Evolutionary conservation across 768 basidiomycete genomes (phyloP), one percentile per base, ranked within the genome.

Genomic region (Myochromella boudieri): DNA sequence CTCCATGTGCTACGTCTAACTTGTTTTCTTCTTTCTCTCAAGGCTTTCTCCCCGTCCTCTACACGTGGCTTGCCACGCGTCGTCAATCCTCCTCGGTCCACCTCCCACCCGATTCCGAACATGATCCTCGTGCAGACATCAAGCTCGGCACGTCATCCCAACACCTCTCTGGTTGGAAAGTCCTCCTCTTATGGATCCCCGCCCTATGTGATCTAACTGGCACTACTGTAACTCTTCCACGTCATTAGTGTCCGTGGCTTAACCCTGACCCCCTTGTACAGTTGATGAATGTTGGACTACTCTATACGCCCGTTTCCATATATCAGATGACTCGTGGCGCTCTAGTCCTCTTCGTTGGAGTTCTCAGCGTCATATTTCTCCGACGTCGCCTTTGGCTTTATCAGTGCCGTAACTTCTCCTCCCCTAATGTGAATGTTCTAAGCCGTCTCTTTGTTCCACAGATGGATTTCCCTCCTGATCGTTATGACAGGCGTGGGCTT

Each of bases 291-390:
- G 76, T 95, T 55, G 97, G 97, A 44, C 78, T 99, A 37, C 78
- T 99, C 28, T 92, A 95, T 66, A 95, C 94, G 1, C 95, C 95
- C 22, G 97, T 99, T 44, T 94, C 91, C 33, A 92, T 97, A 57
- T 98, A 91, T 73, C 95, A 97, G 67, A 95, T 97, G 94, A 91
- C 85, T 51, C 84, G 88, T 48, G 94, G 95, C 41, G 87, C 92
- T 33, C 82, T 97, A 47, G 92, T 97, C 38, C 78, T 95, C 44
- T 98, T 94, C 68, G 95, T 98, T 49, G 95, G 93, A 37, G 61
- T 90, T 45, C 80, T 98, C 56, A 90, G 87, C 41, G 94, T 98
- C 59, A 64, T 94, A 46, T 98, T 98, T 76, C 82, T 99, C 48
- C 80, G 77, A 40, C 84, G 95, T 54, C 80, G 77, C 51, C 81